A percentile compares a stretch with the other conserved stretches of the same genome.
These are phyloP conservation scores for Sugiyamaella smithiae DNA, from an alignment of 805 yeast species.

Conservation along the genomic window DNA sequence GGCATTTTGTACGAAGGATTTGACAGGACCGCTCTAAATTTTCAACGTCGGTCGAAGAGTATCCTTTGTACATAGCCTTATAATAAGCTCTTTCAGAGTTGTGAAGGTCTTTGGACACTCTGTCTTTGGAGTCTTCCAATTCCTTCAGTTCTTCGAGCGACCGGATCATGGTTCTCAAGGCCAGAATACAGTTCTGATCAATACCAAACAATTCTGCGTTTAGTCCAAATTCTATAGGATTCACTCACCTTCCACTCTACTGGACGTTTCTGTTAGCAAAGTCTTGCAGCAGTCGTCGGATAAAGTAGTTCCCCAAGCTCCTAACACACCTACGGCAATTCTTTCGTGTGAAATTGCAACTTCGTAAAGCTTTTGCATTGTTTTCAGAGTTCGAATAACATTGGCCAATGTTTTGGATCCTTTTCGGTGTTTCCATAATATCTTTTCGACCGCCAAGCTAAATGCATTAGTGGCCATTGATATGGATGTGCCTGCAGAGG, in stretches of 20 bases:
- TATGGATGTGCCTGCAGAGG: not conserved
- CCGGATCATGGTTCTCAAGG: slow-evolving; percentile 16
- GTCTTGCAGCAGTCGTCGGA: slow-evolving; percentile 16
- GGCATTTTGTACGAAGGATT: slow-evolving; percentile 12
- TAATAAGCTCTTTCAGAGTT: slow-evolving; percentile 23
- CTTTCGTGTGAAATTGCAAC: slow-evolving; percentile 14
- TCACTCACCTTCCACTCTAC: too few species aligned
- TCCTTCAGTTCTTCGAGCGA: slow-evolving; percentile 21
- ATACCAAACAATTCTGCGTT: not conserved
- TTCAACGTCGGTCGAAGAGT: slow-evolving; percentile 15
- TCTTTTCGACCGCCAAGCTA: not conserved
- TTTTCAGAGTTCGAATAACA: slow-evolving; percentile 21
- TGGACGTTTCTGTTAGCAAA: too few species aligned
- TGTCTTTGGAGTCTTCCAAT: slow-evolving; percentile 21
- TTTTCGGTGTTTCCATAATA: slow-evolving; percentile 1
- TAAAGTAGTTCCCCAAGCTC: slow-evolving; percentile 21
- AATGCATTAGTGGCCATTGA: slow-evolving; percentile 3
- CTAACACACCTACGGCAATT: slow-evolving; percentile 16
- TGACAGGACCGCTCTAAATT: slow-evolving; percentile 15
- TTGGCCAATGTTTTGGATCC: slow-evolving; percentile 11
- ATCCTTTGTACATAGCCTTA: slow-evolving; percentile 22
- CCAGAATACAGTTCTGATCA: slow-evolving; percentile 8
- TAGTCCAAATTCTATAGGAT: too few species aligned
- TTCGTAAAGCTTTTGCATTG: slow-evolving; percentile 23
- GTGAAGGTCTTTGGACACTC: slow-evolving; percentile 6